A percentile compares a stretch with the other conserved stretches of the same genome.
Evolutionary conservation across 352 stramenopile species (phyloP).

Genomic region (Peronospora tabacina): DNA sequence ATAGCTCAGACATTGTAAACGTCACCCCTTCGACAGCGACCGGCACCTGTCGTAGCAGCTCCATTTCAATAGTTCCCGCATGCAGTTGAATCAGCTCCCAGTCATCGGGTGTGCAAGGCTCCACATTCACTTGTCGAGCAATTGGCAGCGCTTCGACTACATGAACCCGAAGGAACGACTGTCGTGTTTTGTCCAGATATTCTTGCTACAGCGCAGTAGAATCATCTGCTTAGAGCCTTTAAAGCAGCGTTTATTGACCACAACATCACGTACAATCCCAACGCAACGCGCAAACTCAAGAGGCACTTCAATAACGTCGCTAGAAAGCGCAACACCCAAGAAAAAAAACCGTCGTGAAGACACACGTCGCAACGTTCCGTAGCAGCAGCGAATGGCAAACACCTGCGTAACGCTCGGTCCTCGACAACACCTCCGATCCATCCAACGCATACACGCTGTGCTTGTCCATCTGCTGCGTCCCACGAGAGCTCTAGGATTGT

Average conservation of each 20-base stretch:
- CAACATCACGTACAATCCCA: slow-evolving; percentile 45
- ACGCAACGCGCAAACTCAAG: slow-evolving; percentile 75
- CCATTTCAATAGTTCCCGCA: slow-evolving; percentile 68
- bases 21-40: not conserved
- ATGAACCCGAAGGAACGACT: slow-evolving; percentile 60
- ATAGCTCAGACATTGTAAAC: not conserved
- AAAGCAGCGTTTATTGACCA: not conserved
- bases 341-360: not conserved
- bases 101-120: slow-evolving; percentile 80
- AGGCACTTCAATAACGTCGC: slow-evolving; percentile 78
- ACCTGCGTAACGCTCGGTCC: slow-evolving; percentile 43
- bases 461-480: slow-evolving; percentile 73
- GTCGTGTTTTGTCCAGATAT: slow-evolving; percentile 44
- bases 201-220: slow-evolving; percentile 39
- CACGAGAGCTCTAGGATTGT: slow-evolving; percentile 71
- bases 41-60: slow-evolving; percentile 75
- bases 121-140: slow-evolving; percentile 69
- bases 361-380: not conserved
- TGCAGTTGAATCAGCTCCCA: slow-evolving; percentile 88
- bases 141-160: slow-evolving; percentile 65
- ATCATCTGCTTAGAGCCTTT: not conserved
- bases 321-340: slow-evolving; percentile 13
- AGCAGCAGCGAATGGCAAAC: not conserved
- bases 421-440: slow-evolving; percentile 63
- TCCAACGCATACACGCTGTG: slow-evolving; percentile 60